These are phyloP conservation scores for Boechera retrofracta DNA, from an alignment of 345 rosid genomes.

Conservation along the genomic window DNA sequence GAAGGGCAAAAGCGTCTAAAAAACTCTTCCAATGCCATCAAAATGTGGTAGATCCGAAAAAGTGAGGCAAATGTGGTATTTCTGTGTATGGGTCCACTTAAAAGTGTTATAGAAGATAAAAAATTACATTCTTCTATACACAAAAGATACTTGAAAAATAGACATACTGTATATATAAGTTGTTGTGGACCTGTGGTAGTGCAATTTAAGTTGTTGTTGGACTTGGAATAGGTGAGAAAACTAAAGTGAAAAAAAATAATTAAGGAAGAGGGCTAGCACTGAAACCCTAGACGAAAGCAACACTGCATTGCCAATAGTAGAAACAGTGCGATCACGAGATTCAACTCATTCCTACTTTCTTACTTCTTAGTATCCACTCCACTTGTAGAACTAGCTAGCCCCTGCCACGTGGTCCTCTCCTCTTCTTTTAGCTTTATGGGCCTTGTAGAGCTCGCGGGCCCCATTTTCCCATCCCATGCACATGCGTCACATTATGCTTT, in stretches of 20 bases:
- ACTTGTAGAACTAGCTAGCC: conserved; percentile 44
- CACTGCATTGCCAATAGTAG: conserved; percentile 43
- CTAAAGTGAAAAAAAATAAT: neutral
- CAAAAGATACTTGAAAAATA: conserved; percentile 1
- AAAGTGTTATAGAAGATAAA: too few species aligned
- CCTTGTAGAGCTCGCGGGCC: conserved; percentile 32
- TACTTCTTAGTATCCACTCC: conserved; percentile 46
- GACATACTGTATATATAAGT: conserved; percentile 9
- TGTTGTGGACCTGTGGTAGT: conserved; percentile 4
- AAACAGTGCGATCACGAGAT: conserved; percentile 48
- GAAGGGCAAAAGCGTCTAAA: too few species aligned
- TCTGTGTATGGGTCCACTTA: too few species aligned
- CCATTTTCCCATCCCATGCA: conserved; percentile 45
- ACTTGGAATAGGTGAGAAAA: conserved; percentile 30
- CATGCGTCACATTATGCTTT: conserved; percentile 36
- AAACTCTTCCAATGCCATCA: too few species aligned
- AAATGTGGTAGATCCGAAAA: too few species aligned
- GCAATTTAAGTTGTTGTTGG: neutral
- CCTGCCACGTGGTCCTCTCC: conserved; percentile 47
- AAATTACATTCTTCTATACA: neutral
- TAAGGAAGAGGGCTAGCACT: conserved; percentile 39
- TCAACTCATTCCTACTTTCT: conserved; percentile 47
- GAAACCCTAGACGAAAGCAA: conserved; percentile 49
- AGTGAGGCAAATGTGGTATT: too few species aligned
- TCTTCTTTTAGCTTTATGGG: conserved; percentile 42